Evolutionary conservation across 202 grass and related monocot genomes (phyloP), one percentile per base, ranked within the genome.

Genomic region (Zoysia matrella): DNA sequence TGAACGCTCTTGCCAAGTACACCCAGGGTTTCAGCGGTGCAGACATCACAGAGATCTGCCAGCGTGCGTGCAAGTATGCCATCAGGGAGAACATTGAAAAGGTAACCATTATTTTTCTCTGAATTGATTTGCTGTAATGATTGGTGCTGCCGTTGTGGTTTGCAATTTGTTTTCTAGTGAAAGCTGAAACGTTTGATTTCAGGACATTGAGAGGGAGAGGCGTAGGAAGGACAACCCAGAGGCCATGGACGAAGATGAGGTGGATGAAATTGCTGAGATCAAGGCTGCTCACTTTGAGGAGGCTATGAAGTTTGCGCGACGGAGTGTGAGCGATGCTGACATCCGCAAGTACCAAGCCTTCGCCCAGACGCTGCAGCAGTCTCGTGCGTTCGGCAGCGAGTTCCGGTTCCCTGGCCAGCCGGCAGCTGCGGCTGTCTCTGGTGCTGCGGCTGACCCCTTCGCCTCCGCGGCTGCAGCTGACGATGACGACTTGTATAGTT

Each of bases 271-370:
- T 22, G 22, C 22, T 22, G 22, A 22, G 22, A 22, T 22, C 22
- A 22, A 22, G 22, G 22, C 22, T 22, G 22, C 22, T 22, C 22
- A 22, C 22, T 22, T 22, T 22, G 22, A 22, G 22, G 22, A 22
- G 22, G 22, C 22, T 22, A 22, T 22, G 22, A 22, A 22, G 22
- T 22, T 22, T 22, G 22, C 22, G 22, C 22, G 22, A 22, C 22
- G 22, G 22, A 22, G 22, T 22, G 22, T 22, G 22, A 22, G 22
- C 22, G 22, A 22, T 22, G 22, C 22, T 22, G 22, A 22, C 77
- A 97, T 97, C 65, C 89, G 94, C 65, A 97, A 97, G 77, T 97
- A 97, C 71, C 94, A 97, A 72, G 94, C 94, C 13, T 97, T 97
- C 30, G 94, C 94, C 36, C 94, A 97, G 74, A 97, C 94, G 1